A percentile compares a stretch with the other conserved stretches of the same genome.
Conservation (phyloP, 768 basidiomycete genomes). For the Lactifluus rugatus region DNA sequence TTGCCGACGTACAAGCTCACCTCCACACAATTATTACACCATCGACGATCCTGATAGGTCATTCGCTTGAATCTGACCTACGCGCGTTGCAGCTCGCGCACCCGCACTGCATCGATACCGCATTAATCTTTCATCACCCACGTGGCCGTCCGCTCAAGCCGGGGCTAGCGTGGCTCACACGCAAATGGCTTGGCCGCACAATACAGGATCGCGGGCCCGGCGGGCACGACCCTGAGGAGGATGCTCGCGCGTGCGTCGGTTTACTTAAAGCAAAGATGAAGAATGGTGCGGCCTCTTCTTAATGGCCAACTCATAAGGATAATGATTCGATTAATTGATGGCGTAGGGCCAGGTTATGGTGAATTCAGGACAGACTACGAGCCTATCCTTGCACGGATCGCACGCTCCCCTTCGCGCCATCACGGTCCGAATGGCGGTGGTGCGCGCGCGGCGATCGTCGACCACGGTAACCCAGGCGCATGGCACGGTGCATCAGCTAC, state of each 20-base stretch:
- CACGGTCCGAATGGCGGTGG: conserved; percentile 22
- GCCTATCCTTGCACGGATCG: conserved; percentile 80
- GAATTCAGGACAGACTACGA: conserved; percentile 80
- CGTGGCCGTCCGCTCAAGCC: conserved; percentile 91
- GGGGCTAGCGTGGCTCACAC: conserved; percentile 92
- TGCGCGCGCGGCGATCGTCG: conserved; percentile 59
- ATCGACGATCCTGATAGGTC: conserved; percentile 80
- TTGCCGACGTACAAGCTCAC: conserved; percentile 66
- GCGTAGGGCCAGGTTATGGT: conserved; percentile 61
- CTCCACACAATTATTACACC: conserved; percentile 52
- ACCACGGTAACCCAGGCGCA: conserved; percentile 71
- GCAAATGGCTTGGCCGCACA: conserved; percentile 84
- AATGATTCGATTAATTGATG: too few relatives aligned
- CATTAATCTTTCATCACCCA: conserved; percentile 84
- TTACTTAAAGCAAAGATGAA: conserved; percentile 74
- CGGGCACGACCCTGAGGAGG: conserved; percentile 92
- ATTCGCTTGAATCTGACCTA: conserved; percentile 93
- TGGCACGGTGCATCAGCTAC: conserved; percentile 79
- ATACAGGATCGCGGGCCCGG: conserved; percentile 81
- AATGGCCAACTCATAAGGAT: not conserved
- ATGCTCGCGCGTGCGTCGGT: conserved; percentile 82
- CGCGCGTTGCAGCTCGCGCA: conserved; percentile 81
- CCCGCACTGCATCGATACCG: conserved; percentile 84
- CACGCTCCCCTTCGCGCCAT: conserved; percentile 32
- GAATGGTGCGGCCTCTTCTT: conserved; percentile 37